Evolutionary conservation across 2,329 filamentous ascomycete genomes (phyloP), one percentile per base, ranked within the genome.

Genomic region (Claviceps humidiphila): DNA sequence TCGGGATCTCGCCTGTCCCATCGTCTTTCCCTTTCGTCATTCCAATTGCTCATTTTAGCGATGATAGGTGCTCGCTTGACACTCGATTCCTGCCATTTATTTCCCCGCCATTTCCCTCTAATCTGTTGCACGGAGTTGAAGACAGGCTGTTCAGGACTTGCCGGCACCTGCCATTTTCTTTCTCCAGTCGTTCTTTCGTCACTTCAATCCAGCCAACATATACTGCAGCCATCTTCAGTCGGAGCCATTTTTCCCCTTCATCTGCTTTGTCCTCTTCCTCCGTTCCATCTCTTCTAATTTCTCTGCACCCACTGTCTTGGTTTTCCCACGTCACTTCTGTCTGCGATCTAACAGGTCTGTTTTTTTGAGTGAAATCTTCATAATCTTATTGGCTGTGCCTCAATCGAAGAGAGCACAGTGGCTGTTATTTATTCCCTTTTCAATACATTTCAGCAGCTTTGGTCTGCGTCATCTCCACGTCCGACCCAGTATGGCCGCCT

Each of bases 401-500:
- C 37, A n/a, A 34, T 40, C 45, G 47, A 51, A 46, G 37, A 42
- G 51, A 42, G 51, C 51, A 49, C 48, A 51, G 53, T 49, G 47
- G 53, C 49, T 53, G 51, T 55, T 55, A 55, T 55, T 51, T 55
- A 55, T 55, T 49, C 49, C 51, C 47, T 55, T 52, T 51, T 51
- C 49, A 43, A 55, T 55, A 55, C 53, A 51, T 51, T 42, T 49
- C 51, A 42, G 51, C 51, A 45, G 39, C 43, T 48, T 51, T 37
- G 42, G n/a, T 34, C 49, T 53, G 47, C 48, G 47, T 30, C 43
- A 48, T 44, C 46, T n/a, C 26, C 30, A 37, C 11, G 30, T 6
- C 16, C 16, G 17, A 30, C 42, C 26, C 14, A 57, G 51, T 53
- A 70, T 70, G 68, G 61, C 66, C 51, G 53, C 61, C 49, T 52